phyloP scores from a whole-genome alignment of 495 filamentous ascomycete genomes.

The Neurospora discreta region DNA sequence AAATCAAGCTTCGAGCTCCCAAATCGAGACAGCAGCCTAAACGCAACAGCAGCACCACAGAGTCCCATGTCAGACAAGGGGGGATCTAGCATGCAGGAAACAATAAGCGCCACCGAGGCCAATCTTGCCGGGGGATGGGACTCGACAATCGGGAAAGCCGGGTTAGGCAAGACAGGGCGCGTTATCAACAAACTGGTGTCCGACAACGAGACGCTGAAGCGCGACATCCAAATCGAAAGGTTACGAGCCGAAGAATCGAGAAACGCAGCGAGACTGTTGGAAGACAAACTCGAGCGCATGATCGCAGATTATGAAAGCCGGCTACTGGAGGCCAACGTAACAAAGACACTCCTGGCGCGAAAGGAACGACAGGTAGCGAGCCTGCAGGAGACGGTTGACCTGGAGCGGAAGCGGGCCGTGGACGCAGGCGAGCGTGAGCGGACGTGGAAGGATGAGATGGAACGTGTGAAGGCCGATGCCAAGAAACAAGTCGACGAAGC shows the following conservation, averaged over 20 bases:
- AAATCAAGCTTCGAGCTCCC: slow-evolving; percentile 17
- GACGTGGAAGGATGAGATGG: slow-evolving; percentile 49
- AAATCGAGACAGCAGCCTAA: slow-evolving; percentile 18
- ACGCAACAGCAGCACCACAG: slow-evolving; percentile 7
- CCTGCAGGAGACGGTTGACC: slow-evolving; percentile 52
- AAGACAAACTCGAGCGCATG: slow-evolving; percentile 60
- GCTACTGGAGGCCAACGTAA: slow-evolving; percentile 57
- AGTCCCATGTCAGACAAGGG: slow-evolving; percentile 1
- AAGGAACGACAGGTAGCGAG: slow-evolving; percentile 76
- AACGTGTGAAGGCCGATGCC: slow-evolving; percentile 48
- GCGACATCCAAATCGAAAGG: slow-evolving; percentile 66
- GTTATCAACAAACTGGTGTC: slow-evolving; percentile 84
- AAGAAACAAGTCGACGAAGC: slow-evolving; percentile 53
- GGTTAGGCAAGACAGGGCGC: slow-evolving; percentile 79
- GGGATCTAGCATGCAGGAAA: slow-evolving; percentile 2
- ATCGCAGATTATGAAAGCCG: slow-evolving; percentile 55
- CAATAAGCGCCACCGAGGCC: slow-evolving; percentile 10
- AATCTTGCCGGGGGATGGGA: slow-evolving; percentile 44
- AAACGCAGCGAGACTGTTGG: slow-evolving; percentile 58
- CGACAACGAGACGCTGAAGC: slow-evolving; percentile 74
- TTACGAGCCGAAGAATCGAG: slow-evolving; percentile 62
- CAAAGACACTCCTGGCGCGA: slow-evolving; percentile 57
- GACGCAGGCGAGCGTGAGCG: slow-evolving; percentile 49
- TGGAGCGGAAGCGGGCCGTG: slow-evolving; percentile 52
- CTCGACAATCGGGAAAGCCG: slow-evolving; percentile 64